Evolutionary conservation across 2,329 filamentous ascomycete genomes (phyloP).

Genomic region (Mariannaea elegans): DNA sequence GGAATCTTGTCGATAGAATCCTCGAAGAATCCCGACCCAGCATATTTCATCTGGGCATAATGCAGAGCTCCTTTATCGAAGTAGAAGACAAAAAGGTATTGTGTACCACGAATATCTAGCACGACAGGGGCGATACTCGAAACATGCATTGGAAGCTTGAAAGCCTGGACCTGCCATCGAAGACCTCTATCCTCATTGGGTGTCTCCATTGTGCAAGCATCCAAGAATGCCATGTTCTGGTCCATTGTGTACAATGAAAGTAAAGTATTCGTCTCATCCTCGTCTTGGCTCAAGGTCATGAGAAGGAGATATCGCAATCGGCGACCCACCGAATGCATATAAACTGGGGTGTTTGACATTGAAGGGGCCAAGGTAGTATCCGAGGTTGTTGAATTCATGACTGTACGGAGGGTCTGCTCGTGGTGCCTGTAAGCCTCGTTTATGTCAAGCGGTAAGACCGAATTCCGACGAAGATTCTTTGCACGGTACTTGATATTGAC

Average conservation of each 20-base stretch:
- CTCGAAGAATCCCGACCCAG: constrained; percentile 5
- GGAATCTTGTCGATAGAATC: background rate
- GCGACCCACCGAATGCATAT: background rate
- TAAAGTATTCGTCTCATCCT: background rate
- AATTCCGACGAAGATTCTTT: background rate
- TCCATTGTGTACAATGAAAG: constrained; percentile 1
- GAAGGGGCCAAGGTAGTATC: background rate
- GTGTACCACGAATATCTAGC: background rate
- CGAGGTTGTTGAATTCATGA: background rate
- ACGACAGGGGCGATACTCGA: background rate
- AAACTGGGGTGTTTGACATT: background rate
- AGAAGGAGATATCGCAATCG: background rate
- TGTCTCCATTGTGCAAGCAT: background rate
- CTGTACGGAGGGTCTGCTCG: background rate
- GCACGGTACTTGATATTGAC: constrained; percentile 8
- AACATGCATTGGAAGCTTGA: constrained; percentile 1
- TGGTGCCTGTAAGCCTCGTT: background rate
- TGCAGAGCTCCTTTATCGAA: background rate
- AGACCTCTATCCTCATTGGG: background rate
- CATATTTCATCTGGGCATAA: background rate
- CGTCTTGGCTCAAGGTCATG: background rate
- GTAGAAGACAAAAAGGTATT: constrained; percentile 2
- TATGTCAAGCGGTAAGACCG: background rate
- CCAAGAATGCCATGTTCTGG: background rate
- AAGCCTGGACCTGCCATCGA: constrained; percentile 13